phyloP scores from a whole-genome alignment of 164 flowering plant genomes.

The Litsea cubeba region DNA sequence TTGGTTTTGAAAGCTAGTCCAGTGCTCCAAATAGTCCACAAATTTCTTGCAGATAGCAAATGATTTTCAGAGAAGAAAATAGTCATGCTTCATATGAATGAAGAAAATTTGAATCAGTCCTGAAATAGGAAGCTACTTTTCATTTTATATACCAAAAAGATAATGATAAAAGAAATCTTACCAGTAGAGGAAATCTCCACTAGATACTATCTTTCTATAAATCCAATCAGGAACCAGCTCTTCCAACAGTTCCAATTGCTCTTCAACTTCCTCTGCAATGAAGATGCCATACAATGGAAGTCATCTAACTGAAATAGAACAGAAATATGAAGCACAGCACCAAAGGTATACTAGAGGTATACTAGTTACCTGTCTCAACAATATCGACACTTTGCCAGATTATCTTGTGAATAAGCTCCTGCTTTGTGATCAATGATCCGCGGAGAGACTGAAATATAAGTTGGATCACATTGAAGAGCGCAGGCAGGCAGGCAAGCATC shows the following conservation, averaged over 20 bases:
- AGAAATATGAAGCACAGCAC: not conserved
- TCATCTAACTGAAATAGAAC: not conserved
- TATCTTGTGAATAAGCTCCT: slow-evolving; percentile 72
- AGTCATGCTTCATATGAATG: not conserved
- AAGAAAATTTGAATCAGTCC: slow-evolving; percentile 1
- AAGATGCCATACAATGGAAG: not conserved
- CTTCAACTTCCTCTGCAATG: slow-evolving; percentile 50
- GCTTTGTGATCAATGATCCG: slow-evolving; percentile 47
- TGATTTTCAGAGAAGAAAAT: not conserved
- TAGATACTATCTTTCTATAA: slow-evolving; percentile 32
- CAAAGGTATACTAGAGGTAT: not conserved
- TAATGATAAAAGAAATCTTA: slow-evolving; percentile 9
- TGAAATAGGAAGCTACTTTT: not conserved
- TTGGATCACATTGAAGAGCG: slow-evolving; percentile 32
- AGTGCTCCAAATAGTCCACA: not conserved
- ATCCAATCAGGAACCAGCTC: slow-evolving; percentile 68
- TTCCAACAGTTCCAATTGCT: slow-evolving; percentile 54
- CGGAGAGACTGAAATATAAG: slow-evolving; percentile 40
- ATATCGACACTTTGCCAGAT: slow-evolving; percentile 38
- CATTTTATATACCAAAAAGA: not conserved
- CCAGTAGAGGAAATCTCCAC: slow-evolving; percentile 59
- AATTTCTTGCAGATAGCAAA: not conserved
- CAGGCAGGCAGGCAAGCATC: slow-evolving; percentile 32
- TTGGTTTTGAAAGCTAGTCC: not conserved
- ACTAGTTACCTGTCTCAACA: slow-evolving; percentile 40